These are phyloP conservation scores for Ogataea salicorniae DNA, from an alignment of 805 yeast genomes.

Conservation along the genomic window DNA sequence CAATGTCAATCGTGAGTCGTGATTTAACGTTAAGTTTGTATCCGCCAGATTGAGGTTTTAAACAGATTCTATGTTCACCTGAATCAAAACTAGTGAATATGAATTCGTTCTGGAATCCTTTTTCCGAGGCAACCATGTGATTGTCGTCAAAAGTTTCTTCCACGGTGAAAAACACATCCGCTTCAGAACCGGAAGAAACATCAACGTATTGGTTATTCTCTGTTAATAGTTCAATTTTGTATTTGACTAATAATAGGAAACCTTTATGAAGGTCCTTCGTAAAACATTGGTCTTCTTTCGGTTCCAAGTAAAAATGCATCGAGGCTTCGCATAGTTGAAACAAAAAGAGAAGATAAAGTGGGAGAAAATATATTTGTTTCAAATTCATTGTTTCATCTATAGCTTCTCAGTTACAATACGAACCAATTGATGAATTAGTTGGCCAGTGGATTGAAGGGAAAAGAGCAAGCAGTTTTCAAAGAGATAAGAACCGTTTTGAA, in stretches of 20 bases:
- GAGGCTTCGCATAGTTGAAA: constrained; percentile 5
- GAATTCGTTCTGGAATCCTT: constrained; percentile 54
- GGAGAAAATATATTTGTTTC: too few species aligned
- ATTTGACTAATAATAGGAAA: constrained; percentile 45
- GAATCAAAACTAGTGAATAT: constrained; percentile 76
- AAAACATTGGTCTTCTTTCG: constrained; percentile 51
- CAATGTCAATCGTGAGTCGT: constrained; percentile 62
- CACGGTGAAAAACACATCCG: constrained; percentile 21
- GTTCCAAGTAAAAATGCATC: constrained; percentile 47
- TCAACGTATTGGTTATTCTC: constrained; percentile 4
- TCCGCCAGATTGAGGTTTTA: constrained; percentile 37
- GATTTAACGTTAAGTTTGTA: constrained; percentile 44
- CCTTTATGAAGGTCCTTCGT: constrained; percentile 49
- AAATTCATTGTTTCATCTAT: too few species aligned
- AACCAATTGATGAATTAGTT: too few species aligned
- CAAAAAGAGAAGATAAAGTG: too few species aligned
- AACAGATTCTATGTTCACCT: constrained; percentile 83
- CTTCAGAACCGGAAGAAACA: constrained; percentile 2
- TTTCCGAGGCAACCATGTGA: constrained; percentile 71
- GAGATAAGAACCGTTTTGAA: too few species aligned
- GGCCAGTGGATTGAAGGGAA: too few species aligned
- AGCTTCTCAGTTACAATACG: too few species aligned
- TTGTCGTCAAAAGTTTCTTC: constrained; percentile 76
- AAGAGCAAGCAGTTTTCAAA: too few species aligned
- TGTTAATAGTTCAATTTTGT: constrained; percentile 37